Evolutionary conservation across 805 yeast genomes (phyloP), one percentile per base, ranked within the genome.

Genomic region (Metschnikowia proteae): DNA sequence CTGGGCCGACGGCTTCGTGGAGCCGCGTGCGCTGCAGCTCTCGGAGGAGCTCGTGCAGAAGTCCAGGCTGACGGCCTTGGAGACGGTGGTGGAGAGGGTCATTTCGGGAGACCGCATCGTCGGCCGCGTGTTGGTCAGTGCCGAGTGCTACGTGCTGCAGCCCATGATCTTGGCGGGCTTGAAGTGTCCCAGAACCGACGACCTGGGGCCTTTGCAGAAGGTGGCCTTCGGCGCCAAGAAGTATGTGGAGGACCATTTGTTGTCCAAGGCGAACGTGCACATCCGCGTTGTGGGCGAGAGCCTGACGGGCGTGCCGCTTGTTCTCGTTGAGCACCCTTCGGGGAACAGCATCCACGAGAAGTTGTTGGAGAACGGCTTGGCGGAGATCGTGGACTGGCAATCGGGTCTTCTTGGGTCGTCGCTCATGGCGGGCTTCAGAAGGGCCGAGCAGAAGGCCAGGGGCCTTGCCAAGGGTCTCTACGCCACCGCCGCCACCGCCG

Each of bases 301-400:
- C 38, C 77, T 83, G 45, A 66, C 75, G n/a, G 88, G 86, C 8
- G 76, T 82, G 27, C 78, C 84, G 6, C 70, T 84, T 47, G 86
- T 76, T 17, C 67, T 78, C 42, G 64, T 88, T 33, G 61, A 72
- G 47, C 92, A 86, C 60, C 88, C 95, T 30, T 85, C 86, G 4
- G 96, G 96, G 13, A 72, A 71, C 56, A 82, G 83, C 52, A 82
- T 88, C 57, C 81, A 85, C 49, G 86, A 82, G 55, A 79, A 80
- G 54, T 68, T 88, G 48, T 73, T 88, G 50, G 80, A 77, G 48
- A 74, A 73, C 47, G 96, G 96, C 8, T 73, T 84, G 29, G 96
- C 85, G 9, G 83, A 81, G 55, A 81, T 88, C 43, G 79, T 82
- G 26, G 96, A 88, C 63, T 84, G 92, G 89, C 96, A 89, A 62